Conservation (phyloP, 345 rosid species). For the Citrus trifoliata region DNA sequence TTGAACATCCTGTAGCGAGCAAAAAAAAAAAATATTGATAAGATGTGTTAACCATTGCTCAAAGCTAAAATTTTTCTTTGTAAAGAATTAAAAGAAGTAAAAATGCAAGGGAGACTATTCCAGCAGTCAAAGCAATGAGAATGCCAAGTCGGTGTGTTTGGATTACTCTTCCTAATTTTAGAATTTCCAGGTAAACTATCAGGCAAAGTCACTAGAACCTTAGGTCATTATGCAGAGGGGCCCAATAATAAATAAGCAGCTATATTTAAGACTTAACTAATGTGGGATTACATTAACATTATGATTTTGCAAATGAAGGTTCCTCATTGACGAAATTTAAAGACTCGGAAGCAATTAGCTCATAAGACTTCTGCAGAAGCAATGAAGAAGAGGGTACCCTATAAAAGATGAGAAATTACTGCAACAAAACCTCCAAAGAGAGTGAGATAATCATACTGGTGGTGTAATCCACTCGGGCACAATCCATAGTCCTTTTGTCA, state of each 20-base stretch:
- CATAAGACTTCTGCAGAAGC: neutral
- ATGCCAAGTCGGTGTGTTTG: neutral
- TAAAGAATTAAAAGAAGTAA: neutral
- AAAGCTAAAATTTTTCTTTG: neutral
- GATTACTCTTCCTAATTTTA: neutral
- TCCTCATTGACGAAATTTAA: neutral
- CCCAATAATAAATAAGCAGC: neutral
- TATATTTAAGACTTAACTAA: neutral
- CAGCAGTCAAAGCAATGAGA: neutral
- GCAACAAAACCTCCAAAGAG: slow-evolving; percentile 6
- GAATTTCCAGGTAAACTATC: neutral
- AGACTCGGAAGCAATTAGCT: neutral
- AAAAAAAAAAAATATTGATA: neutral
- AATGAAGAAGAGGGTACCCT: neutral
- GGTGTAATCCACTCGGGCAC: slow-evolving; percentile 82
- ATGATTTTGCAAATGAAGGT: neutral
- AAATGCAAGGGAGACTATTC: neutral
- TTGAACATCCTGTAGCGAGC: slow-evolving; percentile 40
- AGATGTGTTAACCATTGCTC: neutral
- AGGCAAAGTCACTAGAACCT: neutral
- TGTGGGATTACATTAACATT: neutral
- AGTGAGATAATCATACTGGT: slow-evolving; percentile 52
- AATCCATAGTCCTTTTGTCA: slow-evolving; percentile 73
- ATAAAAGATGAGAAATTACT: neutral
- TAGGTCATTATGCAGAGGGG: too few relatives aligned